Percentiles rank a stretch among this genome's conserved stretches.
Conservation (phyloP, 2,329 filamentous ascomycete species). For the Botryosphaeria dothidea region DNA sequence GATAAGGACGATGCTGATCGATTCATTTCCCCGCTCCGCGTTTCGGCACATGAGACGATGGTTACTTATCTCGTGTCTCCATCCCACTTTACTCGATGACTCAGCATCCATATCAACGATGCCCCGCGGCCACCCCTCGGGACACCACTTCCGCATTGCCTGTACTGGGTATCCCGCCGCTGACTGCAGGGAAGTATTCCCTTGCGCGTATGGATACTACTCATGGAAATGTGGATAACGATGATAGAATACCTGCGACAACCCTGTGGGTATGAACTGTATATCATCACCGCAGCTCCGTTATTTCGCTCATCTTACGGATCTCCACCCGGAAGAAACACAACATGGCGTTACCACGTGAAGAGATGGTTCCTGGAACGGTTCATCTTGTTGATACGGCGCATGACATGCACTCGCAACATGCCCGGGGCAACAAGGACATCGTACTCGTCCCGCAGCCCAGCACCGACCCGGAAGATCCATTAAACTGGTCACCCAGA, state of each 20-base stretch:
- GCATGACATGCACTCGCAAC: slow-evolving; percentile 37
- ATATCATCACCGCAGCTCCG: not conserved
- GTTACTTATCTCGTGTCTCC: not conserved
- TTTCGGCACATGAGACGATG: not conserved
- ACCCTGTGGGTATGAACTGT: not conserved
- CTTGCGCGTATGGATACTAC: not conserved
- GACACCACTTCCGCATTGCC: not conserved
- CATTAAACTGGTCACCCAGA: slow-evolving; percentile 33
- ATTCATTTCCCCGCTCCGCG: not conserved
- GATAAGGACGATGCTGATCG: not conserved
- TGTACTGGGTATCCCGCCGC: not conserved
- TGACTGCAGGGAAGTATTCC: not conserved
- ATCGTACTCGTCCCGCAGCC: slow-evolving; percentile 52
- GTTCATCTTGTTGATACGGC: slow-evolving; percentile 45
- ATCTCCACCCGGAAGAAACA: not conserved
- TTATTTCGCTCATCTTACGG: not conserved
- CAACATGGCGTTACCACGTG: not conserved
- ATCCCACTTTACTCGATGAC: not conserved
- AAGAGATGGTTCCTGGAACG: slow-evolving; percentile 37
- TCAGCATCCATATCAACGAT: not conserved
- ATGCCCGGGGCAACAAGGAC: slow-evolving; percentile 27
- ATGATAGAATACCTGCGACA: not conserved
- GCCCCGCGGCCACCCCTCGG: not conserved
- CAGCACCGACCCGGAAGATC: slow-evolving; percentile 29
- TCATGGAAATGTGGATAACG: not conserved